phyloP scores from a whole-genome alignment of 345 rosid genomes.

The Fremontodendron californicum region DNA sequence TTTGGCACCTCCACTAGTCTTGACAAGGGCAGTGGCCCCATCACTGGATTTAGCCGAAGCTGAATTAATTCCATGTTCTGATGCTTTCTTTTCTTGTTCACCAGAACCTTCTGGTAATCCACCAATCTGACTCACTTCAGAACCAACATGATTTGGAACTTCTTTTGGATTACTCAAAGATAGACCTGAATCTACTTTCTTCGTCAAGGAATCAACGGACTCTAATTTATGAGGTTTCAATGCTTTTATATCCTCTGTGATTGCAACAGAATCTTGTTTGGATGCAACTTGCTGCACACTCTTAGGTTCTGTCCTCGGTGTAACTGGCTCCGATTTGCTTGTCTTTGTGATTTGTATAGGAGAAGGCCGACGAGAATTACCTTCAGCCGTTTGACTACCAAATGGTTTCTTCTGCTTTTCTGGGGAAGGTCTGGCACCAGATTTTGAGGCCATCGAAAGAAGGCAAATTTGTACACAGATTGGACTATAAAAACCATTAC shows the following conservation, averaged over 20 bases:
- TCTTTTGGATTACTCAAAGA: conserved; percentile 43
- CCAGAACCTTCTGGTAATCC: conserved; percentile 18
- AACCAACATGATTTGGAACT: conserved; percentile 17
- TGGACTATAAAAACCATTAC: conserved; percentile 30
- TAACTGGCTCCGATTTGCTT: conserved; percentile 33
- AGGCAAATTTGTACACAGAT: conserved; percentile 17
- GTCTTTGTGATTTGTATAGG: conserved; percentile 34
- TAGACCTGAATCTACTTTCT: conserved; percentile 48
- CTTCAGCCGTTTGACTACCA: conserved; percentile 30
- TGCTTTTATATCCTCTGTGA: conserved; percentile 22
- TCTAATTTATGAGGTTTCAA: conserved; percentile 18
- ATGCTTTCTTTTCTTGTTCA: conserved; percentile 29
- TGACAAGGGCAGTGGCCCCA: conserved; percentile 32
- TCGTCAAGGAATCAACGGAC: conserved; percentile 35
- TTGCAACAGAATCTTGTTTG: conserved; percentile 21
- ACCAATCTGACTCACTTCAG: conserved; percentile 20
- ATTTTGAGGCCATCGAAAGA: conserved; percentile 57
- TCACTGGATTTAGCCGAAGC: conserved; percentile 33
- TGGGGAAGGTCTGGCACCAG: conserved; percentile 33
- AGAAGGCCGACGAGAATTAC: conserved; percentile 26
- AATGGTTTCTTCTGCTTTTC: conserved; percentile 35
- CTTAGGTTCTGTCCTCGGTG: conserved; percentile 22
- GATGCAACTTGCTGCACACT: conserved; percentile 22
- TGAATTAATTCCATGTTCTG: conserved; percentile 22
- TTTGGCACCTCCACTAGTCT: conserved; percentile 42